Conservation (phyloP, 2,329 filamentous ascomycete genomes). For the Albifimbria verrucaria region DNA sequence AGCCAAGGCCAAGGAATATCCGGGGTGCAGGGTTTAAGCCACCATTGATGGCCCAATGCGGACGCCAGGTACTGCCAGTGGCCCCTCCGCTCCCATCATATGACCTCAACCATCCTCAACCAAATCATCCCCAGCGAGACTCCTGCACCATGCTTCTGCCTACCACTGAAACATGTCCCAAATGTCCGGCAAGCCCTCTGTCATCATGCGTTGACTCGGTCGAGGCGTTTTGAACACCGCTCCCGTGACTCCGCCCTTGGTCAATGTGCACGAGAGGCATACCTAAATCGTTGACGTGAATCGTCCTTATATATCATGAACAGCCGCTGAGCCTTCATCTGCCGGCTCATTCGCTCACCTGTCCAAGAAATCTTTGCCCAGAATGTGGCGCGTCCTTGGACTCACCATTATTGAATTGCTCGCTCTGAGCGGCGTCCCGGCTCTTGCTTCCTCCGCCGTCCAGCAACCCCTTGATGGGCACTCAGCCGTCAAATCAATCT, state of each 20-base stretch:
- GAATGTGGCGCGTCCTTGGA: not conserved
- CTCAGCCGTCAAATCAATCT: constrained; percentile 36
- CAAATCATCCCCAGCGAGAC: not conserved
- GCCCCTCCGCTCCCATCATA: no score
- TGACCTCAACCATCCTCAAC: constrained; percentile 18
- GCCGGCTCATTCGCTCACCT: not conserved
- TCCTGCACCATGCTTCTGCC: not conserved
- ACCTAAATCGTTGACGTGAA: not conserved
- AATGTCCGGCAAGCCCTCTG: not conserved
- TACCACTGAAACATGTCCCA: not conserved
- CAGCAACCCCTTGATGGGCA: constrained; percentile 9
- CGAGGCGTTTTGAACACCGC: not conserved
- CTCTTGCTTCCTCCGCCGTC: constrained; percentile 8
- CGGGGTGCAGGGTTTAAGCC: no score
- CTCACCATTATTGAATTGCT: not conserved
- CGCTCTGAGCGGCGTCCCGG: constrained; percentile 8
- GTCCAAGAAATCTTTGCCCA: not conserved
- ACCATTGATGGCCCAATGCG: no score
- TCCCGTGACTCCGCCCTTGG: not conserved
- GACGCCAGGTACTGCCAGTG: no score
- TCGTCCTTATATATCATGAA: not conserved
- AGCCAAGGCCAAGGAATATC: no score
- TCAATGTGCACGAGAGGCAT: not conserved
- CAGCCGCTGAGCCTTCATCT: not conserved
- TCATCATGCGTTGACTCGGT: not conserved